These are phyloP conservation scores for Leccinum aurantiacum DNA, from an alignment of 768 basidiomycete species.

Conservation along the genomic window DNA sequence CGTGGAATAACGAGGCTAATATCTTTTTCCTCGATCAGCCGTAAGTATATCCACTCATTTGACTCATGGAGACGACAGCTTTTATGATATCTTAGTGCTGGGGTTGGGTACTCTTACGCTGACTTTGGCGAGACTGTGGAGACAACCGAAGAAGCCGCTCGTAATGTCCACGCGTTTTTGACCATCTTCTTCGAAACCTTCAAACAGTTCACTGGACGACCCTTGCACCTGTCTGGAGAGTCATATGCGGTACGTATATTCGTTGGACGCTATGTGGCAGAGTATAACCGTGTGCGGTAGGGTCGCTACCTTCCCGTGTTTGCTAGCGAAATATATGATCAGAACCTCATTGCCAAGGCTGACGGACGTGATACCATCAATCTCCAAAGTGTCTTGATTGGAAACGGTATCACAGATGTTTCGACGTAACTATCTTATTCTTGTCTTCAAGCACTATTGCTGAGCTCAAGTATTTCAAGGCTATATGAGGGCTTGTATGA, in stretches of 20 bases:
- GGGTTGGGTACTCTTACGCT: constrained; percentile 71
- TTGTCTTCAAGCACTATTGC: neutral
- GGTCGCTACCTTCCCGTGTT: constrained; percentile 74
- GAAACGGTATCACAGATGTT: constrained; percentile 64
- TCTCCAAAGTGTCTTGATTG: constrained; percentile 71
- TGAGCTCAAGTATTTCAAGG: constrained; percentile 19
- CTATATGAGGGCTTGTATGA: constrained; percentile 46
- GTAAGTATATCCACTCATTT: constrained; percentile 17
- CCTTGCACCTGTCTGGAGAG: constrained; percentile 72
- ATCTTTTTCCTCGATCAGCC: constrained; percentile 75
- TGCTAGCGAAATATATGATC: constrained; percentile 74
- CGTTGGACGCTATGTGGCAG: neutral
- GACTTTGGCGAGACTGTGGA: constrained; percentile 67
- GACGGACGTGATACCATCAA: constrained; percentile 58
- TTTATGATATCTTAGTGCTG: constrained; percentile 42
- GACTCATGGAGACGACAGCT: neutral
- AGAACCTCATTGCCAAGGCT: constrained; percentile 55
- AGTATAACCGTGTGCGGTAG: constrained; percentile 33
- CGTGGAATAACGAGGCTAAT: constrained; percentile 66
- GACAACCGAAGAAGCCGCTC: constrained; percentile 79
- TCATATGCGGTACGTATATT: constrained; percentile 60
- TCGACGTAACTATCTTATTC: constrained; percentile 38
- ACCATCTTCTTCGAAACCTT: constrained; percentile 81
- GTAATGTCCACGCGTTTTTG: constrained; percentile 73
- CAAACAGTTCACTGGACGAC: constrained; percentile 63